These are phyloP conservation scores for Aspergillus conjunctus DNA, from an alignment of 495 filamentous ascomycete genomes.

Conservation along the genomic window DNA sequence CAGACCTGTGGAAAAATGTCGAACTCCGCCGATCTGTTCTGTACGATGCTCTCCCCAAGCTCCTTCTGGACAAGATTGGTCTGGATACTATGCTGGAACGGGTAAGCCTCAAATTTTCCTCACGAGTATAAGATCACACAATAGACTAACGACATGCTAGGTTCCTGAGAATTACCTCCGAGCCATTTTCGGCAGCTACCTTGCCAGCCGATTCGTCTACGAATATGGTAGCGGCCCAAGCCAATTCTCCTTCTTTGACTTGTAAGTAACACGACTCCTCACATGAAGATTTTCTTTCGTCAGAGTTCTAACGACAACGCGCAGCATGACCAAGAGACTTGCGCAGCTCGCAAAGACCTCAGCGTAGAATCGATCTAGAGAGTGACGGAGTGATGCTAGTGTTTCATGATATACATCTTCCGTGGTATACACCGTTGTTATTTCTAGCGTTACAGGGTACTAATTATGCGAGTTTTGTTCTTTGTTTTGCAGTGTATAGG, in stretches of 20 bases:
- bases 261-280: constrained; percentile 61
- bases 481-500: constrained; percentile 6
- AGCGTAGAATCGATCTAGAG: constrained; percentile 28
- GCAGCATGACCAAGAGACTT: constrained; percentile 60
- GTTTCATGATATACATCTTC: constrained; percentile 25
- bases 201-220: constrained; percentile 95
- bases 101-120: constrained; percentile 46
- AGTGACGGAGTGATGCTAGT: constrained; percentile 9
- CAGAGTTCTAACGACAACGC: constrained; percentile 23
- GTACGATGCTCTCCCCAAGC: constrained; percentile 79
- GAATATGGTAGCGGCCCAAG: constrained; percentile 87
- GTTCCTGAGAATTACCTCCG: constrained; percentile 92
- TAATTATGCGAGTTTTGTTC: constrained; percentile 19
- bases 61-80: constrained; percentile 86
- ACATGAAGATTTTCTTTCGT: neutral
- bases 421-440: constrained; percentile 20
- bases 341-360: constrained; percentile 22
- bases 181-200: constrained; percentile 92
- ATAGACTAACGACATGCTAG: constrained; percentile 41
- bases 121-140: neutral
- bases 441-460: constrained; percentile 27
- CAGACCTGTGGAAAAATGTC: constrained; percentile 86
- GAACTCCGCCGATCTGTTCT: constrained; percentile 76
- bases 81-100: constrained; percentile 82
- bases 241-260: constrained; percentile 98